Evolutionary conservation across 176 grass and related monocot genomes (phyloP).

Genomic region (Panicum miliaceum): DNA sequence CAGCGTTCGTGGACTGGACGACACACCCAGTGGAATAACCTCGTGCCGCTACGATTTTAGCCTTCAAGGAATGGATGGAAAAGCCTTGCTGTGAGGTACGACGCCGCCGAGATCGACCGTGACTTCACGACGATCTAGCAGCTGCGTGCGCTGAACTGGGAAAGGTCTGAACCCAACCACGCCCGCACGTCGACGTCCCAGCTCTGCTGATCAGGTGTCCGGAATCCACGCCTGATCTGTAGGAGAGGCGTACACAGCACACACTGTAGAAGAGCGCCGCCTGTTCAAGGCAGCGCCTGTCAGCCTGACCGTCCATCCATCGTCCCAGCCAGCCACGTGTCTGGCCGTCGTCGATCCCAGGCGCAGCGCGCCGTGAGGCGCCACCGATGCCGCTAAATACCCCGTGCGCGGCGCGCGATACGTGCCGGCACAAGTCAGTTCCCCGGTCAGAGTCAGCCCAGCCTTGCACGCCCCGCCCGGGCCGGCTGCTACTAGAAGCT

Average conservation of each 20-base stretch:
- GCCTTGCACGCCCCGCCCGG: not conserved
- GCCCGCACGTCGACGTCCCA: not conserved
- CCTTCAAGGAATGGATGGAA: too few relatives aligned
- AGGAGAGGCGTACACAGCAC: slow-evolving; percentile 9
- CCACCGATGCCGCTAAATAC: not conserved
- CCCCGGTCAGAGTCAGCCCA: not conserved
- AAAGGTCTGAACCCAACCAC: not conserved
- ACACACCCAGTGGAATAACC: too few relatives aligned
- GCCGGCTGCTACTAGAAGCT: not conserved
- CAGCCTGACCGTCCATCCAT: not conserved
- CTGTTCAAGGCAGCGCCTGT: not conserved
- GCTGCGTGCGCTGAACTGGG: not conserved
- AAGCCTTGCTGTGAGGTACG: too few relatives aligned
- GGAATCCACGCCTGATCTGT: not conserved
- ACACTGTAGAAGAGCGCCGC: not conserved
- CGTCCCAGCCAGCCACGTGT: not conserved
- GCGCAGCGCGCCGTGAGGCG: not conserved
- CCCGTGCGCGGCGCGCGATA: not conserved
- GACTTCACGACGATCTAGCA: not conserved
- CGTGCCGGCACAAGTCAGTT: not conserved
- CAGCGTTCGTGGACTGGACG: too few relatives aligned
- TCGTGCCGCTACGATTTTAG: too few relatives aligned
- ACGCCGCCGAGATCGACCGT: not conserved
- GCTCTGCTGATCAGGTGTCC: not conserved
- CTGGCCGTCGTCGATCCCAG: not conserved